These are phyloP conservation scores for Acanthamoeba rhysodes DNA, from an alignment of 208 protist genomes.

Conservation along the genomic window DNA sequence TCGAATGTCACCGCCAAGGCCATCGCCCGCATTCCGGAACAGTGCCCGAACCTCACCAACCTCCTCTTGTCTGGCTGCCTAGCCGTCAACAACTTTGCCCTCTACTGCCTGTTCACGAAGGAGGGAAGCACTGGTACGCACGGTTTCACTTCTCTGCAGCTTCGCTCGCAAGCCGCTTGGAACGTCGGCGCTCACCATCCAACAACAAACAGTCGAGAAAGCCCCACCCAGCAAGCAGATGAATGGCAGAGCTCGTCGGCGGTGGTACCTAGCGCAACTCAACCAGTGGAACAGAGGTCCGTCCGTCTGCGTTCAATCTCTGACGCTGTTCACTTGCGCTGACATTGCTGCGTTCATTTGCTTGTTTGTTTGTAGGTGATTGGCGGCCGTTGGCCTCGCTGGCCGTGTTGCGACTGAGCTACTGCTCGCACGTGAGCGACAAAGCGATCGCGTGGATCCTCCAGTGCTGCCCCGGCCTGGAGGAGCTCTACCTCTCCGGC, in stretches of 20 bases:
- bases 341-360: too few relatives aligned
- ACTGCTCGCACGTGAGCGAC: conserved; percentile 9
- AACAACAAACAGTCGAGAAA: too few relatives aligned
- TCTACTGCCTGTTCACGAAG: conserved; percentile 2
- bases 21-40: not conserved
- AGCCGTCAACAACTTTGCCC: conserved; percentile 20
- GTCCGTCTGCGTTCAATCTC: too few relatives aligned
- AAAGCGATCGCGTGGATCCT: not conserved
- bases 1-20: not conserved
- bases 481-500: conserved; percentile 4
- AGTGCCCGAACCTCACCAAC: not conserved
- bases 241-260: not conserved
- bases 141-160: too few relatives aligned
- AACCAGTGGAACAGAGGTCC: not conserved
- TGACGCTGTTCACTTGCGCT: too few relatives aligned
- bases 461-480: not conserved
- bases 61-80: not conserved
- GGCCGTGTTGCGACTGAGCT: not conserved
- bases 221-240: too few relatives aligned
- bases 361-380: not conserved
- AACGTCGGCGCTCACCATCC: too few relatives aligned
- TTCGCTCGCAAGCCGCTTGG: too few relatives aligned
- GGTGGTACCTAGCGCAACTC: not conserved
- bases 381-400: not conserved
- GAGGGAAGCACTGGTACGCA: not conserved